A percentile compares a stretch with the other conserved stretches of the same genome.
phyloP scores from a whole-genome alignment of 306 rosid species.

The Canavalia gladiata region DNA sequence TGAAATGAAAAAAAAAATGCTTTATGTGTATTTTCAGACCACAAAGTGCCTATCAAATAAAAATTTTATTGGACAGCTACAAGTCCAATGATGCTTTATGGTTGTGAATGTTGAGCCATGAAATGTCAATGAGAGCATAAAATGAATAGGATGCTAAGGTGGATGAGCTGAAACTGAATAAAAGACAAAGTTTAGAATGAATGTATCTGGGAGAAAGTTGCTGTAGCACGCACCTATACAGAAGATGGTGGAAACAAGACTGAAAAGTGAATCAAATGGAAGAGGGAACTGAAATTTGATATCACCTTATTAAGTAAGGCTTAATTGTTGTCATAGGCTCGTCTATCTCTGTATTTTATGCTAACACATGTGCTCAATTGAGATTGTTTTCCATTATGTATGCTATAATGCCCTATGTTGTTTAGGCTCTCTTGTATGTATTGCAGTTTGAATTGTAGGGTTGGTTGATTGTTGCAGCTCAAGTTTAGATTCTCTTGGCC shows the following conservation, averaged over 20 bases:
- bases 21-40: neutral
- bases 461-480: neutral
- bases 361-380: neutral
- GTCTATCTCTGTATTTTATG: neutral
- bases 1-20: neutral
- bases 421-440: neutral
- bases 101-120: neutral
- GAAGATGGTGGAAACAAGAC: neutral
- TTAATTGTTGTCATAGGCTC: neutral
- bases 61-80: neutral
- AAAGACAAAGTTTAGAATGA: neutral
- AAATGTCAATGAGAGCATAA: neutral
- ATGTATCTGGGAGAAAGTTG: neutral
- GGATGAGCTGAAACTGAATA: neutral
- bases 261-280: neutral
- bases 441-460: neutral
- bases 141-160: neutral
- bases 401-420: neutral
- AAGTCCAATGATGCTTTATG: neutral
- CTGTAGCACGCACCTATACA: neutral
- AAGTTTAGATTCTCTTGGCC: neutral
- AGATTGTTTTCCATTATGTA: neutral
- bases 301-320: neutral
- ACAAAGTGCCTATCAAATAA: neutral
- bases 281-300: neutral